Percentiles rank a stretch among this genome's conserved stretches.
These are phyloP conservation scores for Pulveroboletus sp. DNA, from an alignment of 768 basidiomycete genomes.

Conservation along the genomic window DNA sequence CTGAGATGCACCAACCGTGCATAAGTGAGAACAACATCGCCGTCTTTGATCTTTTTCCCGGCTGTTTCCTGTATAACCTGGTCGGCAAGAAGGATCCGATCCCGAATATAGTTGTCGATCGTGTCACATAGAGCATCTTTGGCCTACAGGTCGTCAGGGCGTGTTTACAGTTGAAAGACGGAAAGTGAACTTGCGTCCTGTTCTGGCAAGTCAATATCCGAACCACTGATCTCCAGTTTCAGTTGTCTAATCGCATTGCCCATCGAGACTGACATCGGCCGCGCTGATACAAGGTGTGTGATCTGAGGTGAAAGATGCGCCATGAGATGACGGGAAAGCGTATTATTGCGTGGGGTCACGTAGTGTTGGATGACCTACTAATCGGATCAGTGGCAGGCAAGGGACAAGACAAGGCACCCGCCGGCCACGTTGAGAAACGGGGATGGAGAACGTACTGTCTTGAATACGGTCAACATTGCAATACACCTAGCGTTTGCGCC, in stretches of 20 bases:
- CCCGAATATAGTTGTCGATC: conserved; percentile 91
- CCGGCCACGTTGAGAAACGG: not conserved
- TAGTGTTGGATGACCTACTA: conserved; percentile 86
- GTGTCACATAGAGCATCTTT: conserved; percentile 78
- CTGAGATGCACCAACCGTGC: conserved; percentile 55
- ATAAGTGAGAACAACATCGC: conserved; percentile 89
- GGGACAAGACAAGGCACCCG: not conserved
- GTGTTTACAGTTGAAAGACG: not conserved
- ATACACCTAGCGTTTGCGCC: conserved; percentile 97
- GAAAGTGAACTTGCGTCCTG: conserved; percentile 64
- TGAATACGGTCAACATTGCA: conserved; percentile 86
- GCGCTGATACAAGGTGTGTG: conserved; percentile 78
- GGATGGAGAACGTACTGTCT: conserved; percentile 55
- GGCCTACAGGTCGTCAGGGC: conserved; percentile 48
- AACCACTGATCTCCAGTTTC: conserved; percentile 90
- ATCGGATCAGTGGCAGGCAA: conserved; percentile 2
- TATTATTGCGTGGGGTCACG: conserved; percentile 78
- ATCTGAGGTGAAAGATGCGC: conserved; percentile 92
- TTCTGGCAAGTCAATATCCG: conserved; percentile 91
- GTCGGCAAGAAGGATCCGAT: conserved; percentile 89
- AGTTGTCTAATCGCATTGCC: conserved; percentile 91
- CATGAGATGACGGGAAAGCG: conserved; percentile 87
- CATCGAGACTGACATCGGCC: conserved; percentile 91
- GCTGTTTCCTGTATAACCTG: conserved; percentile 89
- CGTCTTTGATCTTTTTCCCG: conserved; percentile 89